These are phyloP conservation scores for Metschnikowia anglica DNA, from an alignment of 805 yeast genomes.

Conservation along the genomic window DNA sequence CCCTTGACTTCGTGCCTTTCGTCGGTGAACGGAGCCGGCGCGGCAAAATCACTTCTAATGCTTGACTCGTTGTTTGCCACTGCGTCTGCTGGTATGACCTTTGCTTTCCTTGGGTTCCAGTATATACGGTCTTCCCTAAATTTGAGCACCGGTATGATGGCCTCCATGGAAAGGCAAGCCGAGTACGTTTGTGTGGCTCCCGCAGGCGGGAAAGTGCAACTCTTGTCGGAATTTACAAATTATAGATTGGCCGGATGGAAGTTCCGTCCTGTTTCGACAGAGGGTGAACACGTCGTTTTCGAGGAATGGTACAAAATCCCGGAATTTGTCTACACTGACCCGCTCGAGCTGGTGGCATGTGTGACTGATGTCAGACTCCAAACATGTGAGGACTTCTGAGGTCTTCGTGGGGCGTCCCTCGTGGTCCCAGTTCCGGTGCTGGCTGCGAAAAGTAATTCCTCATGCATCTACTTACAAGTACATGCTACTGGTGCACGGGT, in stretches of 20 bases:
- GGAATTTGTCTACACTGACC: constrained; percentile 1
- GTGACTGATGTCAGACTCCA: constrained; percentile 6
- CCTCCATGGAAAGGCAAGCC: constrained; percentile 7
- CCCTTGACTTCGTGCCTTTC: constrained; percentile 13
- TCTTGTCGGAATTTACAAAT: constrained; percentile 3
- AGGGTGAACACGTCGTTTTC: not conserved
- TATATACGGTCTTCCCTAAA: constrained; percentile 5
- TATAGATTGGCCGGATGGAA: constrained; percentile 11
- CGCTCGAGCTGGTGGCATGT: constrained; percentile 9
- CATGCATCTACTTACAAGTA: too few relatives aligned
- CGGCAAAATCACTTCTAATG: constrained; percentile 6
- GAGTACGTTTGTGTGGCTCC: constrained; percentile 14
- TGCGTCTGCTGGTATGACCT: not conserved
- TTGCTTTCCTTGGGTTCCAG: constrained; percentile 3
- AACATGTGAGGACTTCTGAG: constrained; percentile 3
- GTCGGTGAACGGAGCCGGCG: constrained; percentile 9
- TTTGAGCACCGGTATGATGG: not conserved
- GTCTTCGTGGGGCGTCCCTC: not conserved
- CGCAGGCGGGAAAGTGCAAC: constrained; percentile 13
- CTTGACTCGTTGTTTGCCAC: not conserved
- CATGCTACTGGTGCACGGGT: too few relatives aligned
- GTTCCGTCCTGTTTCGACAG: not conserved
- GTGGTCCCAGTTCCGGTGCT: too few relatives aligned
- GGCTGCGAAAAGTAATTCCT: too few relatives aligned
- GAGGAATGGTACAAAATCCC: constrained; percentile 10